Evolutionary conservation across 495 filamentous ascomycete genomes (phyloP).

Genomic region (Hypoxylon perforatum): DNA sequence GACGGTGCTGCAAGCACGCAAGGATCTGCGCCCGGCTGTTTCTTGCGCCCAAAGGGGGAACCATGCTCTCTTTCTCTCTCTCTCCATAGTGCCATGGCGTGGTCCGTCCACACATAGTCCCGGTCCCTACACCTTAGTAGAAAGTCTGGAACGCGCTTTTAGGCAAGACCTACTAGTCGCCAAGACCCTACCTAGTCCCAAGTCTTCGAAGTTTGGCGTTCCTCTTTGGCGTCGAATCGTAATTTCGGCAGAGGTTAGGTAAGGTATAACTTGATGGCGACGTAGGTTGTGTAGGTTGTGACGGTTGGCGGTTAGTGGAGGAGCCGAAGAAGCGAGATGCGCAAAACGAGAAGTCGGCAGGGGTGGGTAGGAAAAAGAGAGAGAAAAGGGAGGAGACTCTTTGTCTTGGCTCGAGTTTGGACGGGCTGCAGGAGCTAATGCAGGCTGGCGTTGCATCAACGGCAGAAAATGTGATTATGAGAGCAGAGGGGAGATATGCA

Average conservation of each 20-base stretch:
- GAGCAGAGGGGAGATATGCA: conserved; percentile 35
- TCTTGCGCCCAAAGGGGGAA: conserved; percentile 36
- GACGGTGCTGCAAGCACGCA: conserved; percentile 29
- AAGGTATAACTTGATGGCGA: conserved; percentile 15
- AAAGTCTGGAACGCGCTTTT: conserved; percentile 21
- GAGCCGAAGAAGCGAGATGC: conserved; percentile 15
- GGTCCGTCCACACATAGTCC: not conserved
- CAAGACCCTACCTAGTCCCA: conserved; percentile 15
- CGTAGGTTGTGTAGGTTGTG: not conserved
- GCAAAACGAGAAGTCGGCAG: not conserved
- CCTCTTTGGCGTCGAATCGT: conserved; percentile 11
- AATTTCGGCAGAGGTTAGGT: conserved; percentile 25
- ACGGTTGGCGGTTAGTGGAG: not conserved
- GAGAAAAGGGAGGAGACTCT: not conserved
- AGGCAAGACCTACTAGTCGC: conserved; percentile 8
- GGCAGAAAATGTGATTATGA: conserved; percentile 42
- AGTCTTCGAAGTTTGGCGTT: conserved; percentile 1
- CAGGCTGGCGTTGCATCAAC: conserved; percentile 42
- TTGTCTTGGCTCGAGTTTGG: conserved; percentile 25
- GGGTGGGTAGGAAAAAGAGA: conserved; percentile 4
- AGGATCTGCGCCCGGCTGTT: conserved; percentile 33
- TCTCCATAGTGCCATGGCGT: conserved; percentile 8
- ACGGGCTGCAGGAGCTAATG: conserved; percentile 35
- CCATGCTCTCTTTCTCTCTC: conserved; percentile 11
- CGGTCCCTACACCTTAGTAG: not conserved